Conservation (phyloP, 768 basidiomycete genomes). For the Lactarius pseudohatsudake region DNA sequence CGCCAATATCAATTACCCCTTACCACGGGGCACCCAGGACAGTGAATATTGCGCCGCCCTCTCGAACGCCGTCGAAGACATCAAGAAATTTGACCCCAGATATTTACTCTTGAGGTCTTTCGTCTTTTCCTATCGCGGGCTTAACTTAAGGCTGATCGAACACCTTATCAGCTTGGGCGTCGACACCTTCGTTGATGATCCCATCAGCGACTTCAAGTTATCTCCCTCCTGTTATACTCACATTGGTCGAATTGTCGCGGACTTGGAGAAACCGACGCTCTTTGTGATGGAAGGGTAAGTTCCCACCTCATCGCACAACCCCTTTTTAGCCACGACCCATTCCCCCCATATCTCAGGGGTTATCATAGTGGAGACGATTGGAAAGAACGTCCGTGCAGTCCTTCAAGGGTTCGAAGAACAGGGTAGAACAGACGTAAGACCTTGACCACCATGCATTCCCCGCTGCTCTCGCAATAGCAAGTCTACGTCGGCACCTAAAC, state of each 20-base stretch:
- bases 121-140: not conserved
- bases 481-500: not conserved
- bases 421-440: not conserved
- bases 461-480: not conserved
- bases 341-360: slow-evolving; percentile 28
- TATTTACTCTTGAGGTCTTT: slow-evolving; percentile 36
- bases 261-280: slow-evolving; percentile 30
- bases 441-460: not conserved
- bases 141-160: slow-evolving; percentile 1
- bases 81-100: slow-evolving; percentile 30
- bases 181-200: slow-evolving; percentile 38
- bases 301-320: not conserved
- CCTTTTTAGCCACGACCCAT: not conserved
- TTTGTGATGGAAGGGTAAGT: slow-evolving; percentile 41
- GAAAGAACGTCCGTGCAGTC: slow-evolving; percentile 34
- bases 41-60: slow-evolving; percentile 34
- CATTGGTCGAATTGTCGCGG: slow-evolving; percentile 33
- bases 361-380: slow-evolving; percentile 35
- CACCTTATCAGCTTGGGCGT: slow-evolving; percentile 35
- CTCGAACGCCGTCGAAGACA: slow-evolving; percentile 25
- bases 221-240: slow-evolving; percentile 32
- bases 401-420: slow-evolving; percentile 32
- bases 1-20: slow-evolving; percentile 36
- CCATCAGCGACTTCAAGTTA: slow-evolving; percentile 36
- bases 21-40: slow-evolving; percentile 34